A percentile compares a stretch with the other conserved stretches of the same genome.
Conservation (phyloP, 2,329 filamentous ascomycete genomes). For the Colletotrichum lentis region DNA sequence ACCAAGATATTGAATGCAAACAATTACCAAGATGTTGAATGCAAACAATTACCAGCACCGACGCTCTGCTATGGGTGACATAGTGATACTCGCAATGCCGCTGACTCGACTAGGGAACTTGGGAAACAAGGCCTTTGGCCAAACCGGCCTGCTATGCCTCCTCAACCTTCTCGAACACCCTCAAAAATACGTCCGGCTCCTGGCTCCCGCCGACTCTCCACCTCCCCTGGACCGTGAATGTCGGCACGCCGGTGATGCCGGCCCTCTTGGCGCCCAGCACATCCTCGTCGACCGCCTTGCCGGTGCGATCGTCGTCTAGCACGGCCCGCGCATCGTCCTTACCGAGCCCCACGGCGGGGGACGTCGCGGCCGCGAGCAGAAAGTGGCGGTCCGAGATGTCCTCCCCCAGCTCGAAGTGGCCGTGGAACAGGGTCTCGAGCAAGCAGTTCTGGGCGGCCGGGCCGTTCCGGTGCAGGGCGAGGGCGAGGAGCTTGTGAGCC, state of each 20-base stretch:
- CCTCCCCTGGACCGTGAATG: conserved; percentile 73
- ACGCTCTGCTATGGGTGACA: conserved; percentile 7
- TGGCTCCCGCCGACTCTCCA: conserved; percentile 78
- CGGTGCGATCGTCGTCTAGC: conserved; percentile 44
- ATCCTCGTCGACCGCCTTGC: conserved; percentile 45
- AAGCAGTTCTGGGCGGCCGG: conserved; percentile 50
- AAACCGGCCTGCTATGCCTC: conserved; percentile 22
- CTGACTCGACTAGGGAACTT: background rate
- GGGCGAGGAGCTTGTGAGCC: conserved; percentile 58
- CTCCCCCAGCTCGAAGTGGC: conserved; percentile 52
- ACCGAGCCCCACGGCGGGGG: conserved; percentile 46
- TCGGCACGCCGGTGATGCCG: conserved; percentile 72
- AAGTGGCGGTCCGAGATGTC: conserved; percentile 54
- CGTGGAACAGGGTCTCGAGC: conserved; percentile 53
- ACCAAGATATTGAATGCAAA: background rate
- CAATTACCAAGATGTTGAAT: background rate
- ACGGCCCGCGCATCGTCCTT: conserved; percentile 27
- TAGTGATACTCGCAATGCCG: background rate
- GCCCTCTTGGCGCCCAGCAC: conserved; percentile 43
- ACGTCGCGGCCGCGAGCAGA: conserved; percentile 48
- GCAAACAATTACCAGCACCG: background rate
- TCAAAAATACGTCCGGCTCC: conserved; percentile 69
- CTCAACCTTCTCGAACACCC: conserved; percentile 68
- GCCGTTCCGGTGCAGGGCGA: conserved; percentile 45
- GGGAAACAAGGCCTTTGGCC: too few species aligned